These are phyloP conservation scores for Cordyceps farinosa DNA, from an alignment of 2,329 filamentous ascomycete species.

Conservation along the genomic window DNA sequence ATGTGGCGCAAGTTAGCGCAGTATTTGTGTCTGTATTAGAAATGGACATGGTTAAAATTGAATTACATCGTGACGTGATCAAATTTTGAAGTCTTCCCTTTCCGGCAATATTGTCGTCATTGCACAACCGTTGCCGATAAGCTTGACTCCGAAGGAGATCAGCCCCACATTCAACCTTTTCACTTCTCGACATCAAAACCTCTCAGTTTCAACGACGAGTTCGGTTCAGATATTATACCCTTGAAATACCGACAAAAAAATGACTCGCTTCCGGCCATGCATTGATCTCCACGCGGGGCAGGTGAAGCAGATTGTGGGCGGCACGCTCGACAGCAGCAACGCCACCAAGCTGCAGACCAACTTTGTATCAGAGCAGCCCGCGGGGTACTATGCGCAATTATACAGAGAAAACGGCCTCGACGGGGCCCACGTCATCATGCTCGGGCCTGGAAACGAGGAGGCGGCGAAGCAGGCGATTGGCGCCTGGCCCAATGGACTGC, in stretches of 20 bases:
- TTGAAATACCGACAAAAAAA: constrained; percentile 34
- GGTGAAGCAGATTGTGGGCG: constrained; percentile 97
- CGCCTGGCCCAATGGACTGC: constrained; percentile 76
- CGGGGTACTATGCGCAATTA: constrained; percentile 74
- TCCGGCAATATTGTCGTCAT: constrained; percentile 2
- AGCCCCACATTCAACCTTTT: constrained; percentile 12
- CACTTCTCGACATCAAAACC: not conserved
- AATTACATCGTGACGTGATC: not conserved
- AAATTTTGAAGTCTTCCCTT: not conserved
- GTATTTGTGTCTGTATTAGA: no score
- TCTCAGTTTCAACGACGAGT: not conserved
- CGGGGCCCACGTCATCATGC: constrained; percentile 94
- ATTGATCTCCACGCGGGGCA: constrained; percentile 97
- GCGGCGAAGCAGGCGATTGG: constrained; percentile 73
- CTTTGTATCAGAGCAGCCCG: constrained; percentile 80
- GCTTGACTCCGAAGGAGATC: not conserved
- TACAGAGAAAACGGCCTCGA: constrained; percentile 72
- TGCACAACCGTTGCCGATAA: not conserved
- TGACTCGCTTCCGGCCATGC: constrained; percentile 94
- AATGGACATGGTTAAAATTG: not conserved
- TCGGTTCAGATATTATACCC: not conserved
- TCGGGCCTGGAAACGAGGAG: constrained; percentile 80
- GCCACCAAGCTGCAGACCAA: constrained; percentile 77
- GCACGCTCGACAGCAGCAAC: constrained; percentile 68
- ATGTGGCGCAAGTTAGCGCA: no score